Conservation (phyloP, 768 basidiomycete genomes). For the Neoboletus magnificus region DNA sequence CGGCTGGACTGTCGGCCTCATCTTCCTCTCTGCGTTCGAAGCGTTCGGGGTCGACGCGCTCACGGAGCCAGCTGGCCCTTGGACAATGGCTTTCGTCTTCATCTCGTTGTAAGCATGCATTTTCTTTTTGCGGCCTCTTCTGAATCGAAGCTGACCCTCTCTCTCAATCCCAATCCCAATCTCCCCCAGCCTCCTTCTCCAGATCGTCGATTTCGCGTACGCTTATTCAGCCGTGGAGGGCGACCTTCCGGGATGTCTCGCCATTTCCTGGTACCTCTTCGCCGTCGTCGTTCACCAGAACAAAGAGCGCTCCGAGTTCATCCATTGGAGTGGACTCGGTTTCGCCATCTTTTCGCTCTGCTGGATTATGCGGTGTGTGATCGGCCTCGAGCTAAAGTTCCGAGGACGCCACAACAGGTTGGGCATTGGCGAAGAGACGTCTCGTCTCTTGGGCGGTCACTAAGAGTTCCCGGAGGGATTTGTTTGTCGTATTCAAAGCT, state of each 20-base stretch:
- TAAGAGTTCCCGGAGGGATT: not conserved
- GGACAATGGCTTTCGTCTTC: constrained; percentile 65
- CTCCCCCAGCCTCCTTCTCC: constrained; percentile 46
- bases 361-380: constrained; percentile 57
- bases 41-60: constrained; percentile 59
- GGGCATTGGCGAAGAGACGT: constrained; percentile 32
- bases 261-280: constrained; percentile 63
- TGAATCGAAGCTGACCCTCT: not conserved
- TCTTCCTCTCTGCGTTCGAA: constrained; percentile 55
- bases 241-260: constrained; percentile 65
- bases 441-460: constrained; percentile 32
- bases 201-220: constrained; percentile 58
- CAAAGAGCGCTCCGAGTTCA: constrained; percentile 44
- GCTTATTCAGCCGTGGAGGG: constrained; percentile 63
- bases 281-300: constrained; percentile 58
- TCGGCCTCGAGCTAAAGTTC: constrained; percentile 37
- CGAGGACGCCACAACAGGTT: constrained; percentile 32
- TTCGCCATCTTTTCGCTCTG: constrained; percentile 62
- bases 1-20: constrained; percentile 53
- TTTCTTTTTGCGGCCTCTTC: not conserved
- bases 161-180: not conserved
- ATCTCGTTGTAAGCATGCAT: constrained; percentile 39
- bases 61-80: constrained; percentile 48
- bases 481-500: not conserved
- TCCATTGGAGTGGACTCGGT: constrained; percentile 66